These are phyloP conservation scores for Linderina pennispora DNA, from an alignment of 192 early-diverging fungal genomes.

Conservation along the genomic window DNA sequence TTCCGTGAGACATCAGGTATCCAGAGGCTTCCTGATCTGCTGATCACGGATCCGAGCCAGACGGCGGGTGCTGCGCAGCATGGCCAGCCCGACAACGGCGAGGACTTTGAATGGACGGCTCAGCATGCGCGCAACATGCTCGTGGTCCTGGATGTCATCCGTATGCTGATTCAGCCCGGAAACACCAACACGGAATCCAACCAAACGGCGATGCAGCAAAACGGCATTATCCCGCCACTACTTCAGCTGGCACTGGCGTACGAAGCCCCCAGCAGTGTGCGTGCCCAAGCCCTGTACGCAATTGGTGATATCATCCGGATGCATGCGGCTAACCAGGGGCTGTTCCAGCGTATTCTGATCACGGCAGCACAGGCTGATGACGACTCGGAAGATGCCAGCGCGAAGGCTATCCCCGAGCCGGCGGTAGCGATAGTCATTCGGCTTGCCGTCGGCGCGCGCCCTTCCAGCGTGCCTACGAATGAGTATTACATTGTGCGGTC, in stretches of 20 bases:
- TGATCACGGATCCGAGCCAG: constrained; percentile 53
- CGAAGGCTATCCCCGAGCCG: constrained; percentile 59
- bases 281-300: constrained; percentile 77
- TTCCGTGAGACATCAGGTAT: constrained; percentile 97
- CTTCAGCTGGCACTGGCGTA: constrained; percentile 72
- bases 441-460: constrained; percentile 60
- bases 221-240: constrained; percentile 71
- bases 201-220: constrained; percentile 85
- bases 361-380: constrained; percentile 46
- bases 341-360: constrained; percentile 67
- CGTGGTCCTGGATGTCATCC: constrained; percentile 82
- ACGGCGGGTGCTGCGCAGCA: constrained; percentile 32
- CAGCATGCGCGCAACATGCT: constrained; percentile 86
- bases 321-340: constrained; percentile 69
- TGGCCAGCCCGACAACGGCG: constrained; percentile 24
- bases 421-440: constrained; percentile 77
- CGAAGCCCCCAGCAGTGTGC: constrained; percentile 70
- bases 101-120: constrained; percentile 63
- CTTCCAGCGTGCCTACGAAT: constrained; percentile 31
- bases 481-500: constrained; percentile 70
- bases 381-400: constrained; percentile 8
- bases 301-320: constrained; percentile 78
- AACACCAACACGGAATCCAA: constrained; percentile 82
- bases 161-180: constrained; percentile 83
- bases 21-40: constrained; percentile 75